These are phyloP conservation scores for Coniella lustricola DNA, from an alignment of 2,329 filamentous ascomycete genomes.

Conservation along the genomic window DNA sequence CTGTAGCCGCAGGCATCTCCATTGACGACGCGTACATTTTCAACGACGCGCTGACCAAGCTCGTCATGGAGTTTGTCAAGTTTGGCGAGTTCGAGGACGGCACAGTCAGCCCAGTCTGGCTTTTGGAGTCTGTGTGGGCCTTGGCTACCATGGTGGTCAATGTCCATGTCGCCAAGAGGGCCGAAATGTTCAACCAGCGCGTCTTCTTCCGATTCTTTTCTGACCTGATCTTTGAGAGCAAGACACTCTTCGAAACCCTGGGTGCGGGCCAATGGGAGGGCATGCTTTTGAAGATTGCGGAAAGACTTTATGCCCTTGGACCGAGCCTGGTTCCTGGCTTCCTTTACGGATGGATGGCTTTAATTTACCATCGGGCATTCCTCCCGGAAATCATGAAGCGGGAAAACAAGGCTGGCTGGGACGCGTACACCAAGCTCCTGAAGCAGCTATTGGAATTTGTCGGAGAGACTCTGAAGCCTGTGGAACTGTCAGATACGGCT, in stretches of 20 bases:
- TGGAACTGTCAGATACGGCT: slow-evolving; percentile 59
- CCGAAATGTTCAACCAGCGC: slow-evolving; percentile 76
- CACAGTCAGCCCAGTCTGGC: slow-evolving; percentile 56
- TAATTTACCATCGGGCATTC: slow-evolving; percentile 80
- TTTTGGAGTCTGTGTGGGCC: slow-evolving; percentile 71
- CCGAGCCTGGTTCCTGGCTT: slow-evolving; percentile 77
- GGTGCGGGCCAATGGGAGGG: slow-evolving; percentile 56
- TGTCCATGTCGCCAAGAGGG: slow-evolving; percentile 74
- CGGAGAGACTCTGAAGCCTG: slow-evolving; percentile 70
- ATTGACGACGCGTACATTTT: slow-evolving; percentile 50
- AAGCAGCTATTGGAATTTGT: slow-evolving; percentile 66
- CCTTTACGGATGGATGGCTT: slow-evolving; percentile 72
- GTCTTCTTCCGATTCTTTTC: slow-evolving; percentile 90
- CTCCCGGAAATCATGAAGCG: slow-evolving; percentile 69
- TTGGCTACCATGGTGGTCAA: slow-evolving; percentile 76
- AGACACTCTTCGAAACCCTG: slow-evolving; percentile 49
- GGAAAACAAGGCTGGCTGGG: slow-evolving; percentile 66
- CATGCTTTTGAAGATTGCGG: slow-evolving; percentile 65
- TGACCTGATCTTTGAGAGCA: slow-evolving; percentile 69
- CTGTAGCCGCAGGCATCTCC: slow-evolving; percentile 54
- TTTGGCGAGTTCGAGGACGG: slow-evolving; percentile 58
- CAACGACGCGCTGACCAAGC: slow-evolving; percentile 74
- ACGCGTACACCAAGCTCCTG: slow-evolving; percentile 64
- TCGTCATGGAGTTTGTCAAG: slow-evolving; percentile 69
- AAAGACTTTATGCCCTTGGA: slow-evolving; percentile 64